Percentiles rank a stretch among this genome's conserved stretches.
Evolutionary conservation across 139 green algal genomes (phyloP).

Genomic region (Zygnema cylindricum): DNA sequence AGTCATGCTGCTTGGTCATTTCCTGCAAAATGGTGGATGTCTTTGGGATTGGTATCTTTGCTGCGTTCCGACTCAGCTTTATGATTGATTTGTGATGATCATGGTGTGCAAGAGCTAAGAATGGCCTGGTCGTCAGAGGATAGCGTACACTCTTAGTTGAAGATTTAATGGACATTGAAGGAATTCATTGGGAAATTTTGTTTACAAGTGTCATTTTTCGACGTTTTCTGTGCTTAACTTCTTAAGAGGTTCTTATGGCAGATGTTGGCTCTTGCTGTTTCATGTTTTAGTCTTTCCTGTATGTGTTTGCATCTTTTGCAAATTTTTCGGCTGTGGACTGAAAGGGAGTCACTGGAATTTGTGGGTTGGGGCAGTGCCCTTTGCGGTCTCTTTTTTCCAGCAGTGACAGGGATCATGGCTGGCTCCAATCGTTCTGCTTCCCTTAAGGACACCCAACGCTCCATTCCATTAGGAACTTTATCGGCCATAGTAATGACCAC

Average conservation of each 20-base stretch:
- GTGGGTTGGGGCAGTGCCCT: constrained; percentile 39
- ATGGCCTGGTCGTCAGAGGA: too few species aligned
- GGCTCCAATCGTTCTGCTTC: constrained; percentile 60
- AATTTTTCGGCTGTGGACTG: neutral
- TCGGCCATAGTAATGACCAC: constrained; percentile 52
- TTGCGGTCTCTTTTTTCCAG: constrained; percentile 59
- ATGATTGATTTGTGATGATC: constrained; percentile 15
- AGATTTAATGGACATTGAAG: too few species aligned
- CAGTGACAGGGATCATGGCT: constrained; percentile 64
- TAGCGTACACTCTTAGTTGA: too few species aligned
- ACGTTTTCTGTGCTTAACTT: too few species aligned
- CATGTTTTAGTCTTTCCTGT: too few species aligned
- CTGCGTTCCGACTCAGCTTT: constrained; percentile 25
- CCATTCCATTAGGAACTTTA: constrained; percentile 59
- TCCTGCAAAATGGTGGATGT: constrained; percentile 27
- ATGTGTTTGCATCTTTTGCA: neutral
- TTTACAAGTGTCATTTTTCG: too few species aligned
- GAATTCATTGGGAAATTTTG: too few species aligned
- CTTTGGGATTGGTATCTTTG: neutral
- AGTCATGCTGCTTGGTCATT: too few species aligned
- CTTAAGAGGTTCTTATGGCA: too few species aligned
- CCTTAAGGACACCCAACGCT: constrained; percentile 61
- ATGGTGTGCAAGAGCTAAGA: too few species aligned
- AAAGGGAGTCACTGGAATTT: neutral
- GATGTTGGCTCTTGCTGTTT: too few species aligned